Base-by-base conservation (phyloP, 2,329 filamentous ascomycete species). In the Setomelanomma holmii region DNA sequence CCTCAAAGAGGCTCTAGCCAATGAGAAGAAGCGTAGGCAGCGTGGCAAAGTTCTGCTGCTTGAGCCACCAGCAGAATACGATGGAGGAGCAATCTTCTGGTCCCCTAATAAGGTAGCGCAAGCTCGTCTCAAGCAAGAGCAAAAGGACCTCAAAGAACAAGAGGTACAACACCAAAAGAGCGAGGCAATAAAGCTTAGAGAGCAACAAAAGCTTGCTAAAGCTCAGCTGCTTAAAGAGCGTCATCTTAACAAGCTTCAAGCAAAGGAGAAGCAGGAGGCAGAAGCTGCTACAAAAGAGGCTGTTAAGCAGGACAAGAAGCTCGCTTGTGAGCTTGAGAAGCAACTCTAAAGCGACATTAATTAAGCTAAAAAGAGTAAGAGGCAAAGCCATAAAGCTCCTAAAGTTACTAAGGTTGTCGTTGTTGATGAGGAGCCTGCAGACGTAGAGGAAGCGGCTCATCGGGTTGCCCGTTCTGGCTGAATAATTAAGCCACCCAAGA, bases 81-180 rank as follows among this genome's bases (percentile, higher is more conserved):
- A n/a, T n/a, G n/a, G n/a, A 51, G 16, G 19, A 48, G 38, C n/a
- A n/a, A 2, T 40, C 54, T 39, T 39, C 16, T 39, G 35, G 35
- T 39, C 35, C 11, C 35, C 16, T 10, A 10, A n/a, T 8, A 39
- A 39, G 35, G 35, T 39, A 11, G 4, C n/a, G 12, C n/a, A 19
- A 19, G 45, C 45, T 4, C 38, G 39, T 8, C 11, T 19, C 14
- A 33, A 41, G 12, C 34, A 45, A 40, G 20, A n/a, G n/a, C n/a
- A n/a, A n/a, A n/a, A n/a, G n/a, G n/a, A n/a, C n/a, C n/a, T n/a
- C n/a, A n/a, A n/a, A n/a, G n/a, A n/a, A n/a, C n/a, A n/a, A n/a
- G n/a, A n/a, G n/a, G n/a, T n/a, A n/a, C n/a, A n/a, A n/a, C n/a
- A n/a, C n/a, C n/a, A n/a, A n/a, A n/a, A n/a, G n/a, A n/a, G n/a